A percentile compares a stretch with the other conserved stretches of the same genome.
Evolutionary conservation across 306 rosid species (phyloP).

Genomic region (Carpinus viminea): DNA sequence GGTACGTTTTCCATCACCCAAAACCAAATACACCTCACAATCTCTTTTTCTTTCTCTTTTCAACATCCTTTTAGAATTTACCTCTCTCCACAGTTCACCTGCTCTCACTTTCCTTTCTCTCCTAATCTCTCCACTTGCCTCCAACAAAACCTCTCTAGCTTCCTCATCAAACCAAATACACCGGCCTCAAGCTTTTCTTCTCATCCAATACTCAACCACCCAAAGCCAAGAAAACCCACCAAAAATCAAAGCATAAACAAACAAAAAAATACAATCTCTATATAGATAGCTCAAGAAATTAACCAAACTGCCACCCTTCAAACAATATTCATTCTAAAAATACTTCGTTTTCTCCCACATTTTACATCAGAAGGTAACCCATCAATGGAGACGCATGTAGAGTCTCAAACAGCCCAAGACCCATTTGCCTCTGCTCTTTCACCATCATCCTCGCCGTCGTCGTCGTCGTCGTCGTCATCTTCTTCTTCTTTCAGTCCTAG

Average conservation of each 20-base stretch:
- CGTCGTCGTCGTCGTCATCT: slow-evolving; percentile 13
- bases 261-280: background rate
- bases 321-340: slow-evolving; percentile 8
- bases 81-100: slow-evolving; percentile 38
- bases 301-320: slow-evolving; percentile 28
- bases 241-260: slow-evolving; percentile 3
- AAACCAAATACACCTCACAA: no score
- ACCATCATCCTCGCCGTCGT: slow-evolving; percentile 36
- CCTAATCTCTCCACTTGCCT: slow-evolving; percentile 31
- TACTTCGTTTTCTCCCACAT: slow-evolving; percentile 15
- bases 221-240: slow-evolving; percentile 23
- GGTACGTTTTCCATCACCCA: no score
- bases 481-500: slow-evolving; percentile 35
- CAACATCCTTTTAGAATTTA: slow-evolving; percentile 32
- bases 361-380: slow-evolving; percentile 27
- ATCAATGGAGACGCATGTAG: slow-evolving; percentile 48
- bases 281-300: slow-evolving; percentile 17
- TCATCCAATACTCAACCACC: slow-evolving; percentile 45
- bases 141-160: slow-evolving; percentile 40
- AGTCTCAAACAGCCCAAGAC: slow-evolving; percentile 26
- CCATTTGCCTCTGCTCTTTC: slow-evolving; percentile 36
- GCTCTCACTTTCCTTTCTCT: slow-evolving; percentile 44
- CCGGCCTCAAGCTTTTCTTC: slow-evolving; percentile 27
- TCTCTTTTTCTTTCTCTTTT: background rate
- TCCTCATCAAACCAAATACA: slow-evolving; percentile 45